A percentile compares a stretch with the other conserved stretches of the same genome.
These are phyloP conservation scores for Pseudonitzschia multistriata DNA, from an alignment of 108 stramenopile genomes.

Conservation along the genomic window DNA sequence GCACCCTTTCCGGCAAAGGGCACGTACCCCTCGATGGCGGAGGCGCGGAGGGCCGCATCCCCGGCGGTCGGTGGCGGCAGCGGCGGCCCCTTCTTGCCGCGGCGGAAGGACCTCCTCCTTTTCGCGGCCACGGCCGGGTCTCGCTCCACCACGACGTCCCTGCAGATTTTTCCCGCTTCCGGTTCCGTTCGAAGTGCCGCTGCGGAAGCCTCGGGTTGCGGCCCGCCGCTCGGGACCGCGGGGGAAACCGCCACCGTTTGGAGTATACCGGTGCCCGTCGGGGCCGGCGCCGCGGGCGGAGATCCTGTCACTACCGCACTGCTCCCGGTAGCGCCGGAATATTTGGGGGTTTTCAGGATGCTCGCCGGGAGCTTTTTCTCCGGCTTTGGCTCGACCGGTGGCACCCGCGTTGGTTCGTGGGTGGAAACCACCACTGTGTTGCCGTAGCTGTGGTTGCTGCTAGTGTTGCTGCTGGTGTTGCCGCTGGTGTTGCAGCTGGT, in stretches of 20 bases:
- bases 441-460: background rate
- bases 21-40: slow-evolving; percentile 13
- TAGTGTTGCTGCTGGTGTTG: background rate
- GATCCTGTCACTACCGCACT: background rate
- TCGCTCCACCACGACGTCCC: slow-evolving; percentile 35
- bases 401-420: too few species aligned
- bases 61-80: background rate
- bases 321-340: background rate
- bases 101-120: slow-evolving; percentile 14
- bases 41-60: background rate
- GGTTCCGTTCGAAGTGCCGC: background rate
- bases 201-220: too few species aligned
- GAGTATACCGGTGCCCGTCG: background rate
- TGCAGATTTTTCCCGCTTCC: slow-evolving; percentile 12
- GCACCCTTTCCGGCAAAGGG: background rate
- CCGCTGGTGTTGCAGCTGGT: background rate
- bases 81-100: background rate
- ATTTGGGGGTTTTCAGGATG: slow-evolving; percentile 39
- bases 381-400: background rate
- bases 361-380: slow-evolving; percentile 8
- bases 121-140: slow-evolving; percentile 19
- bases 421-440: background rate
- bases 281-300: background rate
- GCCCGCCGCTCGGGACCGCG: background rate
- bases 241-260: background rate